Base-by-base conservation (phyloP, 257 asterid genomes). In the Salvia rosmarinus region DNA sequence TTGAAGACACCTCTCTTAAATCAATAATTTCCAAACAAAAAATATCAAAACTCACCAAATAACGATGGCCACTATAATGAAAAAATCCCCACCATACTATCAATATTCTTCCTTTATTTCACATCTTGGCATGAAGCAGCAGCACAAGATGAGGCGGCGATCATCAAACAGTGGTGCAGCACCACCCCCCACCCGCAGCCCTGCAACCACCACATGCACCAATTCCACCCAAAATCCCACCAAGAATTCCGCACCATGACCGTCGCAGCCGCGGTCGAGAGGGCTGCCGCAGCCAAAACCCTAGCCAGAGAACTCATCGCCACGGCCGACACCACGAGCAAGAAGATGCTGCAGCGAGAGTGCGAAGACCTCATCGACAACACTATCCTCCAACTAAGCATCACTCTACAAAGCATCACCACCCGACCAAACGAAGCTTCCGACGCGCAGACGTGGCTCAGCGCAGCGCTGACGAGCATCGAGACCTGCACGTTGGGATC, bases 401-500 rank as follows among this genome's bases (percentile, higher is more conserved):
- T 65, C 17, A 81, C 90, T 3, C 64, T 89, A 0, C 61, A 77
- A 11, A 76, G 79, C 60, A 73, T 85, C 20, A 52, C 6, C 16
- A 12, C 16, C 32, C 58, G 10, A n/a, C 1, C 30, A 9, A 81
- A 60, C 20, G 32, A 79, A 2, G 80, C 64, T 20, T 69, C 63
- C 32, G 92, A 91, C 74, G 79, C 81, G 1, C 97, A 89, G 46
- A 91, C 96, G 30, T 91, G 97, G 97, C 93, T 91, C n/a, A 87
- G 95, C 74, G 71, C 96, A 0, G 88, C 97, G 2, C 67, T 86
- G 30, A 89, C 97, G 0, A 81, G 81, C 76, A 58, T 91, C 25
- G 85, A 89, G 6, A 86, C 80, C 9, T 90, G 93, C 70, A 59
- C 73, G 32, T 65, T 84, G 1, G 88, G 85, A 1, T 77, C 85